A percentile compares a stretch with the other conserved stretches of the same genome.
Conservation (phyloP, 257 asterid species). For the Lantana camara region DNA sequence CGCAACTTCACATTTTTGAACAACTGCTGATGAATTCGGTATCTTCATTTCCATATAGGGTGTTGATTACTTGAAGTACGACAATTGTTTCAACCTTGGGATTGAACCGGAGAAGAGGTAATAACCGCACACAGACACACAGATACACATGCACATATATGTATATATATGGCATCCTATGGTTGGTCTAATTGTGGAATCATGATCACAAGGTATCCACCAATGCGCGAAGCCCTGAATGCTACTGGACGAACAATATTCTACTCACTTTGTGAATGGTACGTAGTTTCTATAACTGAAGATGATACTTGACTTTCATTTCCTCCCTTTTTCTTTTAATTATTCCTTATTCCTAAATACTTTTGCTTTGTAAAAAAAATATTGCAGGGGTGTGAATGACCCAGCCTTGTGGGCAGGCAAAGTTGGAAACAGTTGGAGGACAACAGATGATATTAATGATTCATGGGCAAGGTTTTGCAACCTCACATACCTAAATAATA, state of each 20-base stretch:
- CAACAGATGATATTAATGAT: slow-evolving; percentile 89
- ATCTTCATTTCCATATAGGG: slow-evolving; percentile 48
- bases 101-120: slow-evolving; percentile 81
- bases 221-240: slow-evolving; percentile 97
- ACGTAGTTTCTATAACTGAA: slow-evolving; percentile 16
- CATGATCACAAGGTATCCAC: slow-evolving; percentile 72
- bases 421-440: slow-evolving; percentile 96
- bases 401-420: slow-evolving; percentile 93
- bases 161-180: neutral
- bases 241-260: slow-evolving; percentile 81
- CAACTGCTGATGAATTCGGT: slow-evolving; percentile 15
- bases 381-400: slow-evolving; percentile 80
- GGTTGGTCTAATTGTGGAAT: slow-evolving; percentile 20
- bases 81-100: slow-evolving; percentile 96
- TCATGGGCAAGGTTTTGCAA: slow-evolving; percentile 85
- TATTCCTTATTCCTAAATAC: neutral
- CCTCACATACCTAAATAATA: slow-evolving; percentile 8
- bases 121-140: too few relatives aligned
- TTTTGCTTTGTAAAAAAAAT: slow-evolving; percentile 19
- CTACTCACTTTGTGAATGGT: slow-evolving; percentile 97
- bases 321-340: neutral
- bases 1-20: neutral
- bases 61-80: slow-evolving; percentile 93
- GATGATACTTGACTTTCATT: neutral
- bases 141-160: too few relatives aligned